phyloP scores from a whole-genome alignment of 2,329 filamentous ascomycete genomes.

The Aspergillus sp. region DNA sequence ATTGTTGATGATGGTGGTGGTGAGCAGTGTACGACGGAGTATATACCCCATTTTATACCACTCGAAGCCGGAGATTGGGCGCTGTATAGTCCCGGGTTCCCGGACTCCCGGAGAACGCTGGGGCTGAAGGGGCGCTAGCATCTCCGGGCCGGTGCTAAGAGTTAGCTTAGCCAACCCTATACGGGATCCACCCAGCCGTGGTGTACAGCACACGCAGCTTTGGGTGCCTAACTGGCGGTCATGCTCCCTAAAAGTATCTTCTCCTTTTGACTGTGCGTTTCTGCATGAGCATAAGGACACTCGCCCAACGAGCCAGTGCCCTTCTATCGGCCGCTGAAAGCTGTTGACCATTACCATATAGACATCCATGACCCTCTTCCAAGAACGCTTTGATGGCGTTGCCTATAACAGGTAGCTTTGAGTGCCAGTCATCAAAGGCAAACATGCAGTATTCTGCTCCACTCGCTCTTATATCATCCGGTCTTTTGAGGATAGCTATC shows the following conservation, averaged over 20 bases:
- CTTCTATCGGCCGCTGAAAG: neutral
- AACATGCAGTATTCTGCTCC: neutral
- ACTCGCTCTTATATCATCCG: neutral
- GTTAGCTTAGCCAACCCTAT: neutral
- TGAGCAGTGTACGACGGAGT: neutral
- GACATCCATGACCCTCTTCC: neutral
- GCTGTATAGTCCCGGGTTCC: neutral
- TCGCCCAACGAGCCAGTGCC: neutral
- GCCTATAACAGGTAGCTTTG: neutral
- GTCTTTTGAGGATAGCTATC: neutral
- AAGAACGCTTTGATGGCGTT: neutral
- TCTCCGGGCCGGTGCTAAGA: conserved; percentile 3
- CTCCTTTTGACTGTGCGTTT: neutral
- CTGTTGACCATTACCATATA: neutral
- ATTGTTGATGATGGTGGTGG: neutral
- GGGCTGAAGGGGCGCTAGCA: neutral
- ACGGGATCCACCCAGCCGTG: neutral
- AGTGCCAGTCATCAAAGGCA: neutral
- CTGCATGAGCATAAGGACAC: neutral
- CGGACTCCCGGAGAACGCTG: neutral
- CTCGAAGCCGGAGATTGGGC: neutral
- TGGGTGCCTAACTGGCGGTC: neutral
- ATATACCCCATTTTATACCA: neutral
- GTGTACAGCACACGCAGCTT: neutral
- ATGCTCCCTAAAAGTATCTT: neutral